phyloP scores from a whole-genome alignment of 1,284 basidiomycete genomes.

The Apiotrichum gamsii region DNA sequence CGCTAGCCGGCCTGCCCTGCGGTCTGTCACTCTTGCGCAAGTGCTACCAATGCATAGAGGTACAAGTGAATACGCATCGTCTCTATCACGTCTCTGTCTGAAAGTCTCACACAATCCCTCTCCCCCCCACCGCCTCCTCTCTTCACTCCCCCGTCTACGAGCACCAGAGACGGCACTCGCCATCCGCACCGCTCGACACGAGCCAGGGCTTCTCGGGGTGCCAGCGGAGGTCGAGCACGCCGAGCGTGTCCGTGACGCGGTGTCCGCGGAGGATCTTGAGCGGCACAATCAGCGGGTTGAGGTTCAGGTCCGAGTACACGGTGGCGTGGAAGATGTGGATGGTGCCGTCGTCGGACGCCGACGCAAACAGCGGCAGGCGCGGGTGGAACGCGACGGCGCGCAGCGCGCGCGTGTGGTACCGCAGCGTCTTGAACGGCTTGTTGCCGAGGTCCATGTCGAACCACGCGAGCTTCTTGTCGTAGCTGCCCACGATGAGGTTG shows the following conservation, averaged over 20 bases:
- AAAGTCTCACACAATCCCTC: too few relatives aligned
- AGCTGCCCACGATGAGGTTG: conserved; percentile 92
- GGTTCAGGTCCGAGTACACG: conserved; percentile 89
- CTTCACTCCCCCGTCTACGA: conserved; percentile 22
- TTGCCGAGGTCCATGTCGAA: conserved; percentile 94
- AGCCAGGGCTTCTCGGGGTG: conserved; percentile 87
- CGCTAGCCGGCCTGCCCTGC: too few relatives aligned
- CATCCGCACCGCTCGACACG: conserved; percentile 87
- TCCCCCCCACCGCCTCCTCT: too few relatives aligned
- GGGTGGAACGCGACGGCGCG: conserved; percentile 87
- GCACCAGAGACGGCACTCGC: conserved; percentile 76
- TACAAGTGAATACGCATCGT: not conserved
- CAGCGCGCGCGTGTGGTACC: conserved; percentile 92
- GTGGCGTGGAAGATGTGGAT: conserved; percentile 96
- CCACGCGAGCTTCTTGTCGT: conserved; percentile 97
- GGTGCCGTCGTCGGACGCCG: conserved; percentile 91
- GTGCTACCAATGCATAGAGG: conserved; percentile 1
- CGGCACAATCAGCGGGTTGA: conserved; percentile 93
- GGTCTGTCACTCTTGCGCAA: not conserved
- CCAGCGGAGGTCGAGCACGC: conserved; percentile 88
- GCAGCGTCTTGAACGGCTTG: conserved; percentile 92
- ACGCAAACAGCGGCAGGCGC: conserved; percentile 91
- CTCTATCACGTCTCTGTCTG: too few relatives aligned
- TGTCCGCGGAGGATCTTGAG: conserved; percentile 94
- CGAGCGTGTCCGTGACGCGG: conserved; percentile 72